Base-by-base conservation (phyloP, 441 rosid species). In the Gossypium davidsonii region DNA sequence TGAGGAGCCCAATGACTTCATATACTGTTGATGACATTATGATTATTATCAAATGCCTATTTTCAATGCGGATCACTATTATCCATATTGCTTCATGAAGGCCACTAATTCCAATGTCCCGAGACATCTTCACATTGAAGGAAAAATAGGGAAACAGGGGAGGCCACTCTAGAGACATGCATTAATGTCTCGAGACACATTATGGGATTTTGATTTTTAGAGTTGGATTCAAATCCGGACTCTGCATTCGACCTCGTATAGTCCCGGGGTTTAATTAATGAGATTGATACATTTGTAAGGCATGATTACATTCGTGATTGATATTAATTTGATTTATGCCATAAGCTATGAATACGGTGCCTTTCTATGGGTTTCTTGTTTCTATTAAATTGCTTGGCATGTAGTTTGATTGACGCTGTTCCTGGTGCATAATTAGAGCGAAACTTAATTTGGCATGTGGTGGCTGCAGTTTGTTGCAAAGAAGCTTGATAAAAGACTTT, bases 381-480 rank as follows among this genome's bases (percentile, higher is more conserved):
- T 66, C 53, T 21, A 31, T 49, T 57, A 6, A 59, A n/a, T 66
- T 42, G 56, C 15, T 51, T 4, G 51, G 62, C 20, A 52, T 44
- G 71, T 60, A 14, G 52, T 28, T 60, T 60, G 21, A 66, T 46
- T 66, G 70, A 46, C 39, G 3, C 8, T 14, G 70, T 14, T 67
- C 7, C 26, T n/a, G 55, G 57, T 18, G 31, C n/a, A 26, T 71
- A 2, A 44, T 18, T 77, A 15, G 28, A 17, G 31, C 72, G 31
- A 26, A 59, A 65, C 70, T 59, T 66, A 23, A 31, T 71, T 67
- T 75, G 23, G 67, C 18, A 73, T 67, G 69, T 72, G 60, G 57
- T 81, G 80, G 76, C 73, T 85, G 83, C 84, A 93, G 99, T 91
- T 91, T 93, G 98, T 84, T 78, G 98, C 98, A 70, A 95, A 95